Conservation (phyloP, 2,329 filamentous ascomycete species). For the Orbilia brochopaga region DNA sequence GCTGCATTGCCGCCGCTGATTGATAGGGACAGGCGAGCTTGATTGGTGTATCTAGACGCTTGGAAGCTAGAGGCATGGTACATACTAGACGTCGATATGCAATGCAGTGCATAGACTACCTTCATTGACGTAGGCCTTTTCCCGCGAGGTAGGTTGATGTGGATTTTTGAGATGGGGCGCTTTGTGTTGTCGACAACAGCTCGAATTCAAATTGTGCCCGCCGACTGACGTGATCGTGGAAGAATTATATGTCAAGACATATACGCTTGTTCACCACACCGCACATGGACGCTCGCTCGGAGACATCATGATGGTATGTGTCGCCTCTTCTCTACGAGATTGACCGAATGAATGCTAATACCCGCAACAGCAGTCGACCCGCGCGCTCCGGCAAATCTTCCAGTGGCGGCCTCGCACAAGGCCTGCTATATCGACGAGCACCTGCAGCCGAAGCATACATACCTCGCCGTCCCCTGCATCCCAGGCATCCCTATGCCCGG, state of each 20-base stretch:
- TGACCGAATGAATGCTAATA: neutral
- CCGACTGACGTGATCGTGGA: neutral
- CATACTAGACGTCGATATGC: neutral
- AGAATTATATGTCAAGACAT: neutral
- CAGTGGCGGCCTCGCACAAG: constrained; percentile 19
- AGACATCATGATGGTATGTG: constrained; percentile 14
- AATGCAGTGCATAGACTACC: too few species aligned
- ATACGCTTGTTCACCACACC: too few species aligned
- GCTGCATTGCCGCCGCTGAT: neutral
- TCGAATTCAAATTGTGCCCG: too few species aligned
- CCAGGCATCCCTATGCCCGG: neutral
- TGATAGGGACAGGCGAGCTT: neutral
- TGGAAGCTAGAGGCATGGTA: neutral
- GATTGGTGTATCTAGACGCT: neutral
- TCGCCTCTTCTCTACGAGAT: neutral
- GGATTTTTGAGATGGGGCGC: too few species aligned
- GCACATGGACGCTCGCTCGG: neutral
- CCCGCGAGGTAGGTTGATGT: too few species aligned
- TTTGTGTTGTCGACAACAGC: constrained; percentile 13
- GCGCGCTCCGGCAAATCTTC: constrained; percentile 13
- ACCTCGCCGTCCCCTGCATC: neutral
- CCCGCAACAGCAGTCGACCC: constrained; percentile 4
- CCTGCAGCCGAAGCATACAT: constrained; percentile 7
- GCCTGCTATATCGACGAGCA: neutral
- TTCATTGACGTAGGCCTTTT: too few species aligned